Percentiles rank a stretch among this genome's conserved stretches.
phyloP scores from a whole-genome alignment of 2,329 filamentous ascomycete species.

The Penicillium sp. region DNA sequence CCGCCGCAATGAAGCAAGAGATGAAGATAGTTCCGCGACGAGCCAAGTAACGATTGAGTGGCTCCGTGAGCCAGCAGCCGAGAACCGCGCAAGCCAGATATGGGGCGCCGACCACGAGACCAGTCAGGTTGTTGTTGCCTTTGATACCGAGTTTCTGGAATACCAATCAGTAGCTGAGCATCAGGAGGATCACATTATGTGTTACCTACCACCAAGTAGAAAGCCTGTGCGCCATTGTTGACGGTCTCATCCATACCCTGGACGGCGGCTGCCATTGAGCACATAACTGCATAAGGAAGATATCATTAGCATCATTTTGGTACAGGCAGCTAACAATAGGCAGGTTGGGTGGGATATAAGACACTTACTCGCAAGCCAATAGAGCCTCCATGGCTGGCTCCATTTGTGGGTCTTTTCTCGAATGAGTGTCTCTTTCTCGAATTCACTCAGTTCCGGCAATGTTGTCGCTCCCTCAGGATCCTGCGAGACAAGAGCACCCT shows the following conservation, averaged over 20 bases:
- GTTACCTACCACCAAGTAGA: conserved; percentile 22
- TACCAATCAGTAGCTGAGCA: too few species aligned
- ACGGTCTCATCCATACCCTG: conserved; percentile 57
- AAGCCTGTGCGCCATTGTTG: conserved; percentile 49
- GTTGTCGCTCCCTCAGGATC: conserved; percentile 52
- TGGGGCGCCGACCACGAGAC: conserved; percentile 48
- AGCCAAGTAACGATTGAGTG: conserved; percentile 47
- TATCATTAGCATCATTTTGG: too few species aligned
- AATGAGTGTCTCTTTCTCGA: too few species aligned
- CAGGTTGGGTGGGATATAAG: too few species aligned
- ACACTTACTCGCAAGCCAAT: conserved; percentile 38
- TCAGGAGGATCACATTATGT: too few species aligned
- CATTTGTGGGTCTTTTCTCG: conserved; percentile 53
- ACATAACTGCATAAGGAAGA: conserved; percentile 40
- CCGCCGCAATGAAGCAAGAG: conserved; percentile 43
- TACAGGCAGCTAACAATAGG: too few species aligned
- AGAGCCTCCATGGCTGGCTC: conserved; percentile 52
- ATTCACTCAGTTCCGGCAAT: conserved; percentile 46
- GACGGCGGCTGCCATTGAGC: conserved; percentile 57
- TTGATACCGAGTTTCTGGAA: neutral
- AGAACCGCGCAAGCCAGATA: conserved; percentile 49
- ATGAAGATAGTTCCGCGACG: conserved; percentile 50
- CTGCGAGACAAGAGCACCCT: conserved; percentile 56
- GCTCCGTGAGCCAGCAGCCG: conserved; percentile 53
- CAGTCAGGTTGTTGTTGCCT: conserved; percentile 14